Percentiles rank a stretch among this genome's conserved stretches.
These are phyloP conservation scores for Saksenaea vasiformis DNA, from an alignment of 371 early-diverging fungal genomes.

Conservation along the genomic window DNA sequence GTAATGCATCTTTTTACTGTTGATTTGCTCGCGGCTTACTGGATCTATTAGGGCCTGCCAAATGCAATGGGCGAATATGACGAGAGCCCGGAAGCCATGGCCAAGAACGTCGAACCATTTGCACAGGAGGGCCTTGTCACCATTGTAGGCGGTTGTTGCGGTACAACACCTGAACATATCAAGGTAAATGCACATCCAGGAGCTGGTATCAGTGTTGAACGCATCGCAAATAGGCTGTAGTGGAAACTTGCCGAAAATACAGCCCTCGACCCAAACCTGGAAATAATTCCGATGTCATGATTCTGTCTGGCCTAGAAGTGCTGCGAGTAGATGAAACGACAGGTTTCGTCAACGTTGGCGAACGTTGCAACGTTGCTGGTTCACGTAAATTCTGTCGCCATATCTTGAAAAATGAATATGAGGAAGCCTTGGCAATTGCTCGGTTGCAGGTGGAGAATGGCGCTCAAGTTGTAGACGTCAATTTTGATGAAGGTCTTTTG, in stretches of 20 bases:
- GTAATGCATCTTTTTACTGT: constrained; percentile 36
- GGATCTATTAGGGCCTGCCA: constrained; percentile 65
- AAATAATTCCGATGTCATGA: constrained; percentile 65
- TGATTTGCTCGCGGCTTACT: background rate
- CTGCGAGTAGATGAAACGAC: constrained; percentile 73
- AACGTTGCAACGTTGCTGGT: constrained; percentile 95
- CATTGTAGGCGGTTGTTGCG: constrained; percentile 96
- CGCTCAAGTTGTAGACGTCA: constrained; percentile 91
- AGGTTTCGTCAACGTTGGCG: constrained; percentile 93
- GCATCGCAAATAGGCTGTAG: constrained; percentile 60
- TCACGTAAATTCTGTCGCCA: constrained; percentile 92
- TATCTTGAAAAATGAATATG: constrained; percentile 86
- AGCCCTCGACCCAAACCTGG: constrained; percentile 75
- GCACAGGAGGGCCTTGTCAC: constrained; percentile 89
- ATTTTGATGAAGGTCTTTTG: constrained; percentile 94
- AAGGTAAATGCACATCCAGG: constrained; percentile 35
- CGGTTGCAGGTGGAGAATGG: constrained; percentile 92
- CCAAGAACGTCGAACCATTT: constrained; percentile 78
- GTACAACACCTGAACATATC: constrained; percentile 93
- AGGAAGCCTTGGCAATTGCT: constrained; percentile 92
- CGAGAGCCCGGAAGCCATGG: constrained; percentile 86
- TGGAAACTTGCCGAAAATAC: constrained; percentile 71
- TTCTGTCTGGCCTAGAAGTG: constrained; percentile 86
- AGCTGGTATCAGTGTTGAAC: background rate
- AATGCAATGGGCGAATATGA: constrained; percentile 91